phyloP scores from a whole-genome alignment of 2,329 filamentous ascomycete genomes.

The Pseudogymnoascus sp. region DNA sequence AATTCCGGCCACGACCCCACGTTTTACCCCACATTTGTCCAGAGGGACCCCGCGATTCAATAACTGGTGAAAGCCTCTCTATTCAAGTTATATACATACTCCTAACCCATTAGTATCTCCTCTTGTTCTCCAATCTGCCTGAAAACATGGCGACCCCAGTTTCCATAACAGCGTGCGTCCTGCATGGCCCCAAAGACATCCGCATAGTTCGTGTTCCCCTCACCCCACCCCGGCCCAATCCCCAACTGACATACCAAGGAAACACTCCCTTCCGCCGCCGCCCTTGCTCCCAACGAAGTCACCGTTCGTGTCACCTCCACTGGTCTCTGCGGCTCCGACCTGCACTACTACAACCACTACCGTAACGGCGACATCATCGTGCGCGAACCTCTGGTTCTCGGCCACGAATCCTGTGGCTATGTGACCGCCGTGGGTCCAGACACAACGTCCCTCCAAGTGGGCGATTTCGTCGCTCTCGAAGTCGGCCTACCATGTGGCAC shows the following conservation, averaged over 20 bases:
- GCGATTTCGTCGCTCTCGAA: conserved; percentile 87
- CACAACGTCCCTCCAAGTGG: conserved; percentile 55
- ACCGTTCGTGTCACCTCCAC: conserved; percentile 58
- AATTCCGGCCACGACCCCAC: neutral
- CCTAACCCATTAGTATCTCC: neutral
- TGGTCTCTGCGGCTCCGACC: conserved; percentile 63
- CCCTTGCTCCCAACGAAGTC: conserved; percentile 44
- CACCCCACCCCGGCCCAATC: conserved; percentile 27
- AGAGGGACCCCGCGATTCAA: neutral
- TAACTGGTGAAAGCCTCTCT: neutral
- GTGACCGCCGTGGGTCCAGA: conserved; percentile 61
- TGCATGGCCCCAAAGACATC: neutral
- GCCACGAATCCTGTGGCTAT: conserved; percentile 70
- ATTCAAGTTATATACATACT: neutral
- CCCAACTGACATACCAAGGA: conserved; percentile 27
- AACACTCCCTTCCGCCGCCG: conserved; percentile 33
- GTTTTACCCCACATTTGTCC: neutral
- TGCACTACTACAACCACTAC: conserved; percentile 62
- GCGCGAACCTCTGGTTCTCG: conserved; percentile 55
- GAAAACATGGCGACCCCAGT: neutral
- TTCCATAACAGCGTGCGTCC: neutral
- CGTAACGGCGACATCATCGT: conserved; percentile 61
- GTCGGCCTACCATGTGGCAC: conserved; percentile 79
- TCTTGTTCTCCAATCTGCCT: neutral
- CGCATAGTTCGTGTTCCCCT: conserved; percentile 19